Evolutionary conservation across 345 rosid species (phyloP), one percentile per base, ranked within the genome.

Genomic region (Punica granatum): DNA sequence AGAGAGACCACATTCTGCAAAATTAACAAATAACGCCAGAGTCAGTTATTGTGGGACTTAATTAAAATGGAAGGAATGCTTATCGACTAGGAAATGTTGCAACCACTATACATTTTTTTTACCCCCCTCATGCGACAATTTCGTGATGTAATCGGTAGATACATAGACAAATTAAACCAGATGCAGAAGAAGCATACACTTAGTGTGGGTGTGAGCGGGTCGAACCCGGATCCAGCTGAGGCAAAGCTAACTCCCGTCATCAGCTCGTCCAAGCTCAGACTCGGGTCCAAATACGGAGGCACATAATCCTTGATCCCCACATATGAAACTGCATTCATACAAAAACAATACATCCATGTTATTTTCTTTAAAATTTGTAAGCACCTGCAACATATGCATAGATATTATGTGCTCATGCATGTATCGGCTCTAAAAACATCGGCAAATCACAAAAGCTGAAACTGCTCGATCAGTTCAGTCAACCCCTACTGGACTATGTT

Each of bases 171-270:
- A 63, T 71, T 49, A 28, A 33, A 26, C 35, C 54, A 36, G 35
- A 49, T 33, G 14, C 44, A 65, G 75, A 72, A 63, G 70, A 67
- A 64, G 7, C 14, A 6, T 42, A 92, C 98, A 32, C 74, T 58
- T 41, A 86, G 37, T 66, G 56, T 35, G 7, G 98, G 83, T 23
- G 97, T 92, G 25, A 92, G 82, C 23, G 96, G 93, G 69, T 92
- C 96, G 54, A 69, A 90, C 62, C 98, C 97, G 41, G 87, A 77
- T 35, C 88, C 98, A 46, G 97, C 97, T 0, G 98, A 92, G 35
- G 98, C 98, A 69, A 92, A 90, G 70, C 93, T 84, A 61, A 92
- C 97, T 67, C 98, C 98, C 8, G 79, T 84, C 78, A 76, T 77
- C 39, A 92, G 77, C 62, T 92, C 98, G 23, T 79, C 69, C 15